Percentiles rank a stretch among this genome's conserved stretches.
Evolutionary conservation across 768 basidiomycete species (phyloP).

Genomic region (Psilocybe azurescens): DNA sequence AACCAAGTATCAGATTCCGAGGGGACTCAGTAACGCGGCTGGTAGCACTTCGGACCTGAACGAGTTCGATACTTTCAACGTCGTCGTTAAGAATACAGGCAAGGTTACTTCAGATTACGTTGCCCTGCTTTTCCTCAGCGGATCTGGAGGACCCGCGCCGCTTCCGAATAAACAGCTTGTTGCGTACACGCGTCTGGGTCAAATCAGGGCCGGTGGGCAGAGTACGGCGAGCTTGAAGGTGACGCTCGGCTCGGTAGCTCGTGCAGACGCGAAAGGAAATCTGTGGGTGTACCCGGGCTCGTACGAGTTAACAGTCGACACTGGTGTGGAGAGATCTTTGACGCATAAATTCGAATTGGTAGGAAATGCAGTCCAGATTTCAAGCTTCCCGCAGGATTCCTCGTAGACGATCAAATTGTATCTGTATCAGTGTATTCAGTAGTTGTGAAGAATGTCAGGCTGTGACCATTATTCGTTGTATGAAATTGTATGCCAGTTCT

Average conservation of each 20-base stretch:
- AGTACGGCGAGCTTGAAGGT: slow-evolving; percentile 42
- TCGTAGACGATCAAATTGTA: slow-evolving; percentile 5
- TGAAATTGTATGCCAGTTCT: background rate
- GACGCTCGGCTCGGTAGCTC: slow-evolving; percentile 53
- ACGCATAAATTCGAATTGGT: slow-evolving; percentile 47
- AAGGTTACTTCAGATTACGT: slow-evolving; percentile 57
- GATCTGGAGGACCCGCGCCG: slow-evolving; percentile 52
- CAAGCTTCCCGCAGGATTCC: slow-evolving; percentile 42
- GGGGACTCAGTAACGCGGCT: slow-evolving; percentile 13
- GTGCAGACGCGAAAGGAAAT: slow-evolving; percentile 51
- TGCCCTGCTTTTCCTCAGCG: slow-evolving; percentile 55
- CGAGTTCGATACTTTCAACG: slow-evolving; percentile 52
- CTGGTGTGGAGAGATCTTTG: slow-evolving; percentile 34
- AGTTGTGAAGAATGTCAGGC: background rate
- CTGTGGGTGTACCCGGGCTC: slow-evolving; percentile 49
- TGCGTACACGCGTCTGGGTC: slow-evolving; percentile 47
- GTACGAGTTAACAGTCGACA: slow-evolving; percentile 50
- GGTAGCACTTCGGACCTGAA: slow-evolving; percentile 44
- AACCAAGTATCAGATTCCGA: slow-evolving; percentile 44
- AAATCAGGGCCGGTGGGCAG: slow-evolving; percentile 30
- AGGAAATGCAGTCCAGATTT: slow-evolving; percentile 45
- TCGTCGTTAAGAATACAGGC: slow-evolving; percentile 55
- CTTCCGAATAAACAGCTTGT: slow-evolving; percentile 58
- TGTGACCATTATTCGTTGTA: background rate
- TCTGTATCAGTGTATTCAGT: background rate